These are phyloP conservation scores for Jatropha podagrica DNA, from an alignment of 441 rosid species.

Conservation along the genomic window DNA sequence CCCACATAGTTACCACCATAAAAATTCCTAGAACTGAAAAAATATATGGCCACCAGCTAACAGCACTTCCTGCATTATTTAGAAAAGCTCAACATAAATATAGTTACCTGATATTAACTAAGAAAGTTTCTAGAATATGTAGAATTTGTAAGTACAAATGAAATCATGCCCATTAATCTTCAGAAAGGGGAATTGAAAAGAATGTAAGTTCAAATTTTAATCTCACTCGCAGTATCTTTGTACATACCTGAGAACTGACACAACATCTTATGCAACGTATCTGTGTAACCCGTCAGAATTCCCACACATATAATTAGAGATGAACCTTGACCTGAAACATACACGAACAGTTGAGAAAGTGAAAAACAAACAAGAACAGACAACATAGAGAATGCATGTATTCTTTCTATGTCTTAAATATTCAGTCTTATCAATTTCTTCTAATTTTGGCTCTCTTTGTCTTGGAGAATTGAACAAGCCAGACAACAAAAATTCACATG, in stretches of 20 bases:
- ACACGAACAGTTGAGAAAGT: constrained; percentile 22
- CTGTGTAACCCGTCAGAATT: constrained; percentile 90
- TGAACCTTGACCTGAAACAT: constrained; percentile 83
- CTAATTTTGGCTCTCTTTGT: neutral
- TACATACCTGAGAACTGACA: constrained; percentile 75
- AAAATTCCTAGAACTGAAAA: constrained; percentile 68
- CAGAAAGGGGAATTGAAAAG: neutral
- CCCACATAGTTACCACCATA: constrained; percentile 88
- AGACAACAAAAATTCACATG: neutral
- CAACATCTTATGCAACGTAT: constrained; percentile 88
- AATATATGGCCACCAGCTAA: constrained; percentile 73
- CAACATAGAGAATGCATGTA: neutral
- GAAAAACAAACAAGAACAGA: neutral
- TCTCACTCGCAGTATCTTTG: constrained; percentile 10
- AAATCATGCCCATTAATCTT: neutral
- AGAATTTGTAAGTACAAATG: neutral
- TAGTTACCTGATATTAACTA: neutral
- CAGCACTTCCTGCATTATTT: constrained; percentile 56
- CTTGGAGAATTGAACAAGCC: constrained; percentile 7
- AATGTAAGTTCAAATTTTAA: neutral
- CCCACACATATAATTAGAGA: constrained; percentile 90
- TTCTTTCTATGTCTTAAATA: neutral
- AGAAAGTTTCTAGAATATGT: neutral
- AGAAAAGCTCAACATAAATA: constrained; percentile 18
- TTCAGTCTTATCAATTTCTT: neutral